Evolutionary conservation across 1,139 yeast genomes (phyloP), one percentile per base, ranked within the genome.

Genomic region (Pichia sorboxylosa): DNA sequence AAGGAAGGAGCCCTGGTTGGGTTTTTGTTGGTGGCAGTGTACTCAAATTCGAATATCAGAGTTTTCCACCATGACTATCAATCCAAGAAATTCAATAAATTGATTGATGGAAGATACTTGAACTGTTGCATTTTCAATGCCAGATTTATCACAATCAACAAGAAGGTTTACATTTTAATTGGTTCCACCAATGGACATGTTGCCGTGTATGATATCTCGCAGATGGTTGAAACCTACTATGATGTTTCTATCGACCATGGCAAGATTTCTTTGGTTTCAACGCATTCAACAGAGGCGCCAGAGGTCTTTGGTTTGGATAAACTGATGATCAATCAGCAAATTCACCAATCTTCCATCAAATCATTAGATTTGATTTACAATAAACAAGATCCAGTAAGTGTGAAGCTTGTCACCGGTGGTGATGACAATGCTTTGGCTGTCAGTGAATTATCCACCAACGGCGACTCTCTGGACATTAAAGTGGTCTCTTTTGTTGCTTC

Each of bases 321-420:
- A 14, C 41, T 49, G 8, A 31, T 61, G 3, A 49, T 67, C 30
- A 60, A 66, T 26, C 65, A 73, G 33, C 71, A 61, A 36, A 58
- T 82, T 10, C 97, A 90, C 48, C 94, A 85, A 52, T 84, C 90
- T 23, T 84, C 95, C 26, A 68, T 87, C 34, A 81, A 84, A 42
- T 70, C 77, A 0, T 51, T 58, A 6, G 62, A 60, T 34, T 51
- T 76, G 11, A 21, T 24, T 5, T 35, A 39, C 24, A 7, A 18
- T 6, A 24, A 35, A 6, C 22, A 28, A 1, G 24, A 21, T 10
- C n/a, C n/a, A n/a, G n/a, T n/a, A n/a, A 29, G 28, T 5, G 11
- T 47, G 1, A 21, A 26, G 2, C 10, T 51, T n/a, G 53, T 75
- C 5, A 73, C 94, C 1, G 96, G 95, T 15, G 97, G 98, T 35